Evolutionary conservation across 331 rosid species (phyloP), one percentile per base, ranked within the genome.

Genomic region (Pyracantha coccinea): DNA sequence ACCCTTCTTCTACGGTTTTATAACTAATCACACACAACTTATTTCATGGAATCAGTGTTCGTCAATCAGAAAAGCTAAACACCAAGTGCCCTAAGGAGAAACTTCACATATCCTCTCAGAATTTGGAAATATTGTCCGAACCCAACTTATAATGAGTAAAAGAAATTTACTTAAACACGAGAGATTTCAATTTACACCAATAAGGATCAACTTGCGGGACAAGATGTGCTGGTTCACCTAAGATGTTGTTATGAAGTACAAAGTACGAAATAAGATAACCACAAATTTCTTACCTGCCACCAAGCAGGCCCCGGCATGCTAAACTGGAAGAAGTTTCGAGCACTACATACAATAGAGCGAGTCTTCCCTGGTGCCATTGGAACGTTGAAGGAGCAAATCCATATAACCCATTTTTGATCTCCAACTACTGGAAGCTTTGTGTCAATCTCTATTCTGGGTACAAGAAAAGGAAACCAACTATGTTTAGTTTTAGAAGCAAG

Each of bases 291-390:
- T 82, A 90, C 97, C 82, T 94, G 97, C 99, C 99, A 94, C 97
- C 99, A 94, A 59, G 95, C 84, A 55, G 89, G 86, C 57, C 99
- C 99, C 6, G 99, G 97, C 88, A 94, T 92, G 7, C 92, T 71
- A 70, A 94, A 65, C 88, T 90, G 99, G 81, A 94, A 91, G 88
- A 94, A 94, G 83, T 94, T 94, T 77, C 98, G 85, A 79, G 98
- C 97, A 41, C 97, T 94, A 80, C 99, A 94, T 63, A 92, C 99
- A 21, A 94, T 94, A 71, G 97, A 94, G 68, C 97, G 99, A 4
- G 96, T 94, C 84, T 92, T 94, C 78, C 99, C 99, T 5, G 97
- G 95, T n/a, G 95, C 93, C 96, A 92, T 90, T 32, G 97, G 97
- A 61, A 94, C 93, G 70, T 92, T 94, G 91, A 94, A 94, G 72